A percentile compares a stretch with the other conserved stretches of the same genome.
Conservation (phyloP, 1,284 basidiomycete genomes). For the Xanthoconium separans region DNA sequence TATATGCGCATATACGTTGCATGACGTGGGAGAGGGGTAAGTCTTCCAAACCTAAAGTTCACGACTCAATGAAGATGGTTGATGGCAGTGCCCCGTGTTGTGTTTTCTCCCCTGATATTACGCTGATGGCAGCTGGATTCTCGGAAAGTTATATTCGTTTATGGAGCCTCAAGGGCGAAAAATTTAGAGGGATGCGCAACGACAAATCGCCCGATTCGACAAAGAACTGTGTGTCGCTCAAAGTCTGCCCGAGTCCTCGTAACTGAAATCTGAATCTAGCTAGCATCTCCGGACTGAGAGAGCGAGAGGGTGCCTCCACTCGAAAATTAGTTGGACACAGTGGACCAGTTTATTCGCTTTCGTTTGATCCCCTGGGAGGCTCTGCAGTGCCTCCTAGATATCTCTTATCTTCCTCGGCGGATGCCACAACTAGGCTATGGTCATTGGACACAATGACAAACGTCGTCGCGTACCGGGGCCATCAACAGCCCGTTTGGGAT, state of each 20-base stretch:
- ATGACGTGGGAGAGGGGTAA: conserved; percentile 89
- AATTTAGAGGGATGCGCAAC: conserved; percentile 74
- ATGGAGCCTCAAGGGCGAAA: conserved; percentile 95
- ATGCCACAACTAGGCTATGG: conserved; percentile 92
- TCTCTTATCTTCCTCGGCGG: conserved; percentile 91
- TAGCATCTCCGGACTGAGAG: conserved; percentile 60
- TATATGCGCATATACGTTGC: conserved; percentile 89
- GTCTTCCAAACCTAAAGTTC: conserved; percentile 24
- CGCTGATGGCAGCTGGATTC: conserved; percentile 95
- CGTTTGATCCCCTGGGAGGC: conserved; percentile 90
- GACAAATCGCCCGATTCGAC: conserved; percentile 70
- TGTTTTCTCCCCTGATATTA: conserved; percentile 88
- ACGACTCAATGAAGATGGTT: conserved; percentile 9
- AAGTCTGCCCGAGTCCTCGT: neutral
- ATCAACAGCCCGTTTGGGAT: conserved; percentile 98
- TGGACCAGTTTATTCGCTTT: conserved; percentile 92
- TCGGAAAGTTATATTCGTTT: conserved; percentile 94
- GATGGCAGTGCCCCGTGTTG: conserved; percentile 76
- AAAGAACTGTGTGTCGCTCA: conserved; percentile 58
- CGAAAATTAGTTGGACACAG: conserved; percentile 96
- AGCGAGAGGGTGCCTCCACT: conserved; percentile 79
- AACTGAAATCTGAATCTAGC: conserved; percentile 39
- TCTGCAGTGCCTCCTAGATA: conserved; percentile 84
- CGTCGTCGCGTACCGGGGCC: conserved; percentile 92
- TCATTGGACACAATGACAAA: conserved; percentile 94